Conservation (phyloP, 1,284 basidiomycete genomes). For the Cutaneotrichosporon sp. region DNA sequence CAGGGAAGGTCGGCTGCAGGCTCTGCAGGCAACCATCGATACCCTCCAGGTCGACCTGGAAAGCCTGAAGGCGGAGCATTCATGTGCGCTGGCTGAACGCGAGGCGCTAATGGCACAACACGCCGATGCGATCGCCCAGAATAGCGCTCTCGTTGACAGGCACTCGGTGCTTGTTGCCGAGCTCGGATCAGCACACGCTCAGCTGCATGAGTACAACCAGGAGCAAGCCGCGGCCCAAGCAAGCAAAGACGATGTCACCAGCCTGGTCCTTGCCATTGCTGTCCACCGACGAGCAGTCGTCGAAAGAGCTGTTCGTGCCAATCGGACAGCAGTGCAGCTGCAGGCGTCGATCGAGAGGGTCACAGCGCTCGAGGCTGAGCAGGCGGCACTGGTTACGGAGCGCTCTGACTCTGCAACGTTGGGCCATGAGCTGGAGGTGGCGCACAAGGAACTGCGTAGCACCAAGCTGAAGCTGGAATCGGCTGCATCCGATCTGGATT, state of each 20-base stretch:
- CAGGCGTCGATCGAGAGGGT: too few species aligned
- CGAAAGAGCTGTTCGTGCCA: background rate
- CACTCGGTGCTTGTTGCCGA: background rate
- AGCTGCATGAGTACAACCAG: background rate
- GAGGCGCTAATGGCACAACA: background rate
- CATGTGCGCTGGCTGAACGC: background rate
- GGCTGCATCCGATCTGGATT: too few species aligned
- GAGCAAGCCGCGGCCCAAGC: background rate
- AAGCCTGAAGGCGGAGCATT: background rate
- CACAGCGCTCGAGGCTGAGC: too few species aligned
- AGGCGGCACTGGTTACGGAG: background rate
- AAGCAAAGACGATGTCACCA: background rate
- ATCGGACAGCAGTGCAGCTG: too few species aligned
- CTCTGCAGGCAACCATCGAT: background rate
- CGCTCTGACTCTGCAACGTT: background rate
- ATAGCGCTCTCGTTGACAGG: background rate
- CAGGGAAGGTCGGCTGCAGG: background rate
- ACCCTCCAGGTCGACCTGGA: conserved; percentile 1
- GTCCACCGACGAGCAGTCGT: conserved; percentile 7
- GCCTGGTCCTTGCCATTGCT: conserved; percentile 10
- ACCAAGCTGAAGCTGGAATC: too few species aligned
- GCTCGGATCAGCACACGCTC: background rate
- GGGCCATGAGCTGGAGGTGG: too few species aligned
- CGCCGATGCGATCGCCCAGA: background rate
- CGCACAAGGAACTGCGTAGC: too few species aligned